Evolutionary conservation across 805 yeast species (phyloP).

Genomic region (Candida sakaeoensis): DNA sequence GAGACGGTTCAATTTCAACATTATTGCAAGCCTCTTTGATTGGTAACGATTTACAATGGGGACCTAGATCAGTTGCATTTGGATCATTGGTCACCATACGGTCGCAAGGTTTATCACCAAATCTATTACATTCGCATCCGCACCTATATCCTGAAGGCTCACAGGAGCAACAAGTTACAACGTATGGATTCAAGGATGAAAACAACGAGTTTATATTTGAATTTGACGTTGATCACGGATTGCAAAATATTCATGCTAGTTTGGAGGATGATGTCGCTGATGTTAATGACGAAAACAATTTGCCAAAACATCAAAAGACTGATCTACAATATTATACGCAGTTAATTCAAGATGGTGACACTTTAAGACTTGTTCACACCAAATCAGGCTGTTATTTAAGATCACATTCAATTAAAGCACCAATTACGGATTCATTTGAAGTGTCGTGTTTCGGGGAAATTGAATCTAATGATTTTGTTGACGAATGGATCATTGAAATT

Average conservation of each 20-base stretch:
- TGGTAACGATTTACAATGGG: conserved; percentile 59
- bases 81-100: conserved; percentile 64
- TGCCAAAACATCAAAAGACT: no score
- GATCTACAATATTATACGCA: conserved; percentile 22
- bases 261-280: conserved; percentile 22
- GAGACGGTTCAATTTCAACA: conserved; percentile 88
- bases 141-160: conserved; percentile 90
- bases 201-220: conserved; percentile 82
- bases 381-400: conserved; percentile 73
- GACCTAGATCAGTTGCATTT: conserved; percentile 62
- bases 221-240: conserved; percentile 42
- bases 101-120: conserved; percentile 69
- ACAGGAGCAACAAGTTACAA: conserved; percentile 89
- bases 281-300: no score
- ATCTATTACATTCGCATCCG: conserved; percentile 82
- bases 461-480: conserved; percentile 71
- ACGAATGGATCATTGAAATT: conserved; percentile 88
- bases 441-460: conserved; percentile 84
- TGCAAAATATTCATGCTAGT: conserved; percentile 27
- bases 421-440: conserved; percentile 67
- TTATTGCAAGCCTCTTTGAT: conserved; percentile 83
- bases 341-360: conserved; percentile 56
- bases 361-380: conserved; percentile 69
- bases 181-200: conserved; percentile 82
- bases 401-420: conserved; percentile 77